A percentile compares a stretch with the other conserved stretches of the same genome.
Evolutionary conservation across 2,329 filamentous ascomycete species (phyloP).

Genomic region (Monilinia polystroma): DNA sequence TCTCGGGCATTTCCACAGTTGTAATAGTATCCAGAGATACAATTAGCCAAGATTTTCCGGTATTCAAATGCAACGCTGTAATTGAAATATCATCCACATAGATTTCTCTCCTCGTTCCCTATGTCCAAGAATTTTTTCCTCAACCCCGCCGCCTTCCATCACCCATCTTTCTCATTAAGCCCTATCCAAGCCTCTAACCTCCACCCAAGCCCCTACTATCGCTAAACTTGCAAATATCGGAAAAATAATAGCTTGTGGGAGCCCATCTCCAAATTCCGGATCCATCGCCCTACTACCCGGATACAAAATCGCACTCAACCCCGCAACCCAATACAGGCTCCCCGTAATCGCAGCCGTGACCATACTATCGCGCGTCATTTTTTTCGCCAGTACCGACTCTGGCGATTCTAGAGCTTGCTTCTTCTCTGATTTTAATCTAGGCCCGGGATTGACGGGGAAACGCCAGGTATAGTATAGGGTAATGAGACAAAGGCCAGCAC

Average conservation of each 20-base stretch:
- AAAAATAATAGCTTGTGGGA: constrained; percentile 40
- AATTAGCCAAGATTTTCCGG: background rate
- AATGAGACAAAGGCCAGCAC: constrained; percentile 43
- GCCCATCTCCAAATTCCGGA: constrained; percentile 46
- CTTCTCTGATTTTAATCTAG: background rate
- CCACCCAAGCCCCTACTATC: constrained; percentile 25
- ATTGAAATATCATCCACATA: background rate
- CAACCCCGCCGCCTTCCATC: background rate
- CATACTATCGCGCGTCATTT: constrained; percentile 31
- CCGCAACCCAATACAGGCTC: constrained; percentile 47
- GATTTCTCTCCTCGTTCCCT: background rate
- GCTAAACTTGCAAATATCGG: constrained; percentile 10
- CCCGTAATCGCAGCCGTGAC: constrained; percentile 43
- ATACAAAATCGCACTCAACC: constrained; percentile 47
- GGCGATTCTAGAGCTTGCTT: background rate
- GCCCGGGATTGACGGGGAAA: constrained; percentile 5
- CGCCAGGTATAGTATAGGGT: constrained; percentile 43
- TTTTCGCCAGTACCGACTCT: background rate
- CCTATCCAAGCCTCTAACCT: constrained; percentile 14
- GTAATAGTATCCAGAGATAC: background rate
- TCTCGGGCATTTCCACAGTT: background rate
- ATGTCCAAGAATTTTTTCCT: background rate
- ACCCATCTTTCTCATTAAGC: background rate
- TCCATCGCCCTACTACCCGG: constrained; percentile 47
- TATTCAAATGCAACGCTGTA: background rate